Base-by-base conservation (phyloP, 176 grass and related monocot genomes). In the Phoenix roebelenii region DNA sequence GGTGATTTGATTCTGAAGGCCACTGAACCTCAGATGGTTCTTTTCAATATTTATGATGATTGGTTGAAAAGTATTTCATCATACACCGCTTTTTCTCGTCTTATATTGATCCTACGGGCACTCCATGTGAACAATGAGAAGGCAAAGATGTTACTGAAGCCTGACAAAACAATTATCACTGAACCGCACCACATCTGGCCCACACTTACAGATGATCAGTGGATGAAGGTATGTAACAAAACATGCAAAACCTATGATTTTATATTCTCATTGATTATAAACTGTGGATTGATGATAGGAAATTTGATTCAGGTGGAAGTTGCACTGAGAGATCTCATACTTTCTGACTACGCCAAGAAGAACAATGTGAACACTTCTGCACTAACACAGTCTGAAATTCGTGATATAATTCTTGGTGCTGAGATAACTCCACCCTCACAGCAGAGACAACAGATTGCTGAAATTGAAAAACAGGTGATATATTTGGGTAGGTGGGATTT, bases 21-120 rank as follows among this genome's bases (percentile, higher is more conserved):
- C 52, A 91, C 92, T 16, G 92, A 97, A 70, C 92, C 92, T 6
- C 87, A 97, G 62, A 97, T 97, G 92, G 86, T 97, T 67, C 78
- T 97, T 25, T 97, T 88, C 52, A 97, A 97, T 67, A 90, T 97
- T 35, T 97, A 97, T 51, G 92, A 97, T 85, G 92, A 97, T 79
- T 97, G 87, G 92, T 51, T 97, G 80, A 97, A 90, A 82, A 91
- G 87, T 58, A 97, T 97, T 75, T 97, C 92, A 35, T 97, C 92
- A 15, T 97, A 91, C 75, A 97, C 92, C 39, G 92, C 92, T 25
- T 97, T 97, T 66, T 97, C 87, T 63, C 87, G 92, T 56, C 79
- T 91, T 16, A 85, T 97, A 57, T 74, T 97, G 80, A 97, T 97
- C 55, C 70, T 97, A 22, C 83, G 87, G 18, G 83, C 92, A n/a